Percentiles rank a stretch among this genome's conserved stretches.
Conservation (phyloP, 441 rosid genomes). For the Geranium incanum region DNA sequence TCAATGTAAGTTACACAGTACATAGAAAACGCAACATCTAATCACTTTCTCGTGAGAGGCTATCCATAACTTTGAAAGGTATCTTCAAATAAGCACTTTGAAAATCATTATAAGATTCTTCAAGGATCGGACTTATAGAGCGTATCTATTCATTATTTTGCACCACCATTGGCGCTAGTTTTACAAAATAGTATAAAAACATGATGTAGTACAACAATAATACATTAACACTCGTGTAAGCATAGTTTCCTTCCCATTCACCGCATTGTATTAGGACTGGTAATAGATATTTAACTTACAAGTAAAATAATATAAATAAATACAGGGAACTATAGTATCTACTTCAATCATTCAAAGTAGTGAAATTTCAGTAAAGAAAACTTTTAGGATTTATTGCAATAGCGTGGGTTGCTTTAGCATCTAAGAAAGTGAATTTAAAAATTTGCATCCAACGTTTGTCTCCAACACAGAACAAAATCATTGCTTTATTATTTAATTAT, state of each 20-base stretch:
- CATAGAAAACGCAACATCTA: background rate
- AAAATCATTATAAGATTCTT: background rate
- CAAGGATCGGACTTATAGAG: background rate
- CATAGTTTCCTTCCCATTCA: background rate
- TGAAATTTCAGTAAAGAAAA: too few relatives aligned
- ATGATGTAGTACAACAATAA: background rate
- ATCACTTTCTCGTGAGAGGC: background rate
- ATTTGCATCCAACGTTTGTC: background rate
- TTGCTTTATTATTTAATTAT: background rate
- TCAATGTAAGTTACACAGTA: background rate
- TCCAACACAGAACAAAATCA: background rate
- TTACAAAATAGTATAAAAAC: background rate
- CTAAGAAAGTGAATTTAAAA: background rate
- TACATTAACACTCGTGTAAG: background rate
- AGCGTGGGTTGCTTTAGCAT: background rate
- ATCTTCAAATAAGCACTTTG: background rate
- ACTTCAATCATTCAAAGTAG: too few relatives aligned
- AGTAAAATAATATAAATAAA: background rate
- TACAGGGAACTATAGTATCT: background rate
- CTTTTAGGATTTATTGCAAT: background rate
- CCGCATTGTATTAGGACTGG: background rate
- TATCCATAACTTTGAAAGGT: background rate
- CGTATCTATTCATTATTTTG: background rate
- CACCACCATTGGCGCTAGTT: background rate
- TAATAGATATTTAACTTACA: background rate